Evolutionary conservation across 148 eudicot species (phyloP), one percentile per base, ranked within the genome.

Genomic region (Hydrangea macrophylla): DNA sequence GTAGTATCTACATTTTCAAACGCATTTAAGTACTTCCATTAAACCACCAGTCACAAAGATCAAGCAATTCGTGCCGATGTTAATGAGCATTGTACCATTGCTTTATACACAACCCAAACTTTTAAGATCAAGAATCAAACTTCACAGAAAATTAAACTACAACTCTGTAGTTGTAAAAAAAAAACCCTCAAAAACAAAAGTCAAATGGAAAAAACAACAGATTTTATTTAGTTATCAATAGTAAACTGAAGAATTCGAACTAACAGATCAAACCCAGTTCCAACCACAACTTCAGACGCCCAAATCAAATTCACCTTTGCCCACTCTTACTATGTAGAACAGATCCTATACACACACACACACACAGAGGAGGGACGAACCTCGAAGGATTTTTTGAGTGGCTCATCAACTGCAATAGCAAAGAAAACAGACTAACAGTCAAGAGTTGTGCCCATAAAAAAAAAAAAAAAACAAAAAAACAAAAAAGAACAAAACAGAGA

Each of bases 301-400:
- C 42, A 28, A 45, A 64, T 55, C 31, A 72, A 65, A 51, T n/a
- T 27, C 24, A 30, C 30, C 62, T 62, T 39, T 2, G n/a, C 31
- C 54, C 13, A 33, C 25, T 58, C 24, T 12, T 30, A 59, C 24
- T 0, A 17, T 12, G 17, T 25, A n/a, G 11, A 9, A 61, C 66
- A 50, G 59, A 65, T 36, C 53, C 22, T 18, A 7, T 44, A 31
- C 24, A 25, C 2, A 63, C 24, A 50, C 24, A 37, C 36, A 37
- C 7, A 51, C n/a, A 53, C 9, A 18, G 1, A 70, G 45, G 7
- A 11, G 64, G 72, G 25, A 25, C 78, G 65, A 26, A 88, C 97
- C 97, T 85, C 64, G 67, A 86, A 89, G 58, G 88, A 77, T 39
- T 70, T 72, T 81, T 80, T 80, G 35, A 88, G 86, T 65, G 88